Evolutionary conservation across 2,329 filamentous ascomycete species (phyloP).

Genomic region (Aspergillus flavus): DNA sequence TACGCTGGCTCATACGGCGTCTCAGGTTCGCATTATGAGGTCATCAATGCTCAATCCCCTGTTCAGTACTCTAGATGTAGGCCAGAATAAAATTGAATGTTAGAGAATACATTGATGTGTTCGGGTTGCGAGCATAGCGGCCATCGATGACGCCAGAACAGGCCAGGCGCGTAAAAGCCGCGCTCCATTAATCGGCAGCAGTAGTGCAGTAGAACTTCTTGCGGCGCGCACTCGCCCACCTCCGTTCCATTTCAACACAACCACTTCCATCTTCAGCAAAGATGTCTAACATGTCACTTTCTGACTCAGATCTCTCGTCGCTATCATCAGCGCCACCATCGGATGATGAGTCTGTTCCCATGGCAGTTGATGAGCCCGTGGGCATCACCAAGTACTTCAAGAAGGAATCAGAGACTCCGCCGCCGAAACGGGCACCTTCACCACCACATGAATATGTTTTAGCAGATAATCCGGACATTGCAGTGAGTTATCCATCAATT

Average conservation of each 20-base stretch:
- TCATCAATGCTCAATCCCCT: not conserved
- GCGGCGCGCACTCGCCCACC: constrained; percentile 25
- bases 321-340: constrained; percentile 62
- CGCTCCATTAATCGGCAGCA: constrained; percentile 27
- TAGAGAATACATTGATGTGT: constrained; percentile 10
- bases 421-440: constrained; percentile 79
- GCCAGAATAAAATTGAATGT: constrained; percentile 3
- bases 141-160: constrained; percentile 28
- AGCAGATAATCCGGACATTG: constrained; percentile 88
- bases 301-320: constrained; percentile 60
- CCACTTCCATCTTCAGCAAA: constrained; percentile 33
- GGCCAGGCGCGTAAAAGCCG: constrained; percentile 37
- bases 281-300: constrained; percentile 49
- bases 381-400: constrained; percentile 54
- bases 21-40: not conserved
- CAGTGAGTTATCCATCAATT: constrained; percentile 64
- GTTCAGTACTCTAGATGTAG: constrained; percentile 6
- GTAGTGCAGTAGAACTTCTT: constrained; percentile 32
- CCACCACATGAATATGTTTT: constrained; percentile 88
- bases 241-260: constrained; percentile 17
- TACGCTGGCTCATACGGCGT: not conserved
- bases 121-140: constrained; percentile 23
- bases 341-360: constrained; percentile 57
- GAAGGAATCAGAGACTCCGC: constrained; percentile 56
- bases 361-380: constrained; percentile 42